phyloP scores from a whole-genome alignment of 345 rosid species.

The Arabis alpina region DNA sequence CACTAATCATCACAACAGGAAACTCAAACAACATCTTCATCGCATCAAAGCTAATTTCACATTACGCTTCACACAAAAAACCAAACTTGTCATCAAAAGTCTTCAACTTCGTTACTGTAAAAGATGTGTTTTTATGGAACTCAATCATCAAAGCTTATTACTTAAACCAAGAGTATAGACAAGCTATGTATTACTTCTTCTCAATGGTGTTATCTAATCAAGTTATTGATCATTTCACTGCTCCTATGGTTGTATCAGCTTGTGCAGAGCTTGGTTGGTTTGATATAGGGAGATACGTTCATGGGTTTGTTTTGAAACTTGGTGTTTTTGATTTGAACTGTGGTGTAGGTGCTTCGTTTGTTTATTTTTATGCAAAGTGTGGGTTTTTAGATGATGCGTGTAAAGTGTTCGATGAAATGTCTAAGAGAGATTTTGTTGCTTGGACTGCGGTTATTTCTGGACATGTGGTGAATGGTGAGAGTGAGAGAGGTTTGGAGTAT shows the following conservation, averaged over 20 bases:
- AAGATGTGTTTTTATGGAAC: conserved; percentile 72
- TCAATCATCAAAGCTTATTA: conserved; percentile 68
- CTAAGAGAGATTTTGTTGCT: conserved; percentile 62
- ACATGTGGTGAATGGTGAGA: conserved; percentile 63
- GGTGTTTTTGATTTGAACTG: conserved; percentile 49
- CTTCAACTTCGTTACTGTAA: conserved; percentile 47
- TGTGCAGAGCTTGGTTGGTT: conserved; percentile 59
- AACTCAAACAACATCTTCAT: conserved; percentile 56
- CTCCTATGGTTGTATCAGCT: conserved; percentile 68
- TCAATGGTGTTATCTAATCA: conserved; percentile 49
- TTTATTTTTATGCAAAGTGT: conserved; percentile 60
- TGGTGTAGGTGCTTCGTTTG: conserved; percentile 66
- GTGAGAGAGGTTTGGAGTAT: conserved; percentile 57
- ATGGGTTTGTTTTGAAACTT: conserved; percentile 56
- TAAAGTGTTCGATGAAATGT: conserved; percentile 62
- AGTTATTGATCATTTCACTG: conserved; percentile 53
- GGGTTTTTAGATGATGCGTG: conserved; percentile 50
- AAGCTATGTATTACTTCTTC: conserved; percentile 49
- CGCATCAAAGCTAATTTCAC: conserved; percentile 65
- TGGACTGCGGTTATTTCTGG: conserved; percentile 74
- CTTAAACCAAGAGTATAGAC: conserved; percentile 54
- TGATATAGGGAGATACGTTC: conserved; percentile 49
- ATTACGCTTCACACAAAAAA: conserved; percentile 48
- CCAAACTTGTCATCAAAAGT: conserved; percentile 46
- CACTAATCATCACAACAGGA: conserved; percentile 56